Base-by-base conservation (phyloP, 345 rosid genomes). In the Lenwebbia sp. region DNA sequence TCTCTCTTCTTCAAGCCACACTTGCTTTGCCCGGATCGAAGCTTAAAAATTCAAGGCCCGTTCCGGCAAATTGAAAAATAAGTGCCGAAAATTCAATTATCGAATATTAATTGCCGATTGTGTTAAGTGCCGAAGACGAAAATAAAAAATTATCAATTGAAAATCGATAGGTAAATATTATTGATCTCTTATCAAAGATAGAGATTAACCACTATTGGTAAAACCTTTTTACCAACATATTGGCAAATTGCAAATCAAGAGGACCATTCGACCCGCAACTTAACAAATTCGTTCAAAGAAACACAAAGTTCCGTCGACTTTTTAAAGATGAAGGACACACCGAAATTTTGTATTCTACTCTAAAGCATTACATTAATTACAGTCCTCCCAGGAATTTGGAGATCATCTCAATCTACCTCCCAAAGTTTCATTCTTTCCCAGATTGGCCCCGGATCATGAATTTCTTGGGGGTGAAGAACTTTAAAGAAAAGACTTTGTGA, bases 1-100 rank as follows among this genome's bases (percentile, higher is more conserved):
- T 60, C 4, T n/a, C 0, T 13, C 0, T n/a, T 13, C 10, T 60
- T 60, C 0, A 1, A 1, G 19, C 37, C 19, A 60, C 19, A 0
- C 2, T 60, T n/a, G 30, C 37, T 60, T 60, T 0, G 4, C 21
- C 17, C 37, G 10, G 22, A 55, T n/a, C 2, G 0, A 60, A 60
- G 2, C 9, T 14, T 58, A 13, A 13, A 58, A 58, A 15, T 1
- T 1, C 1, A 58, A 5, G 19, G 5, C 10, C 37, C 0, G 3
- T 52, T 52, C 5, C 0, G 54, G 5, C 2, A 4, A n/a, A n/a
- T 13, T n/a, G 33, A 12, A 58, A 26, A 58, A 26, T 13, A 13
- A 58, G 33, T 1, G 70, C 19, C 28, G 10, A 60, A 60, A n/a
- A 60, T n/a, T 13, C 70, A n/a, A n/a, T 60, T n/a, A n/a, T 60